Base-by-base conservation (phyloP, 345 rosid species). In the Boechera stricta region DNA sequence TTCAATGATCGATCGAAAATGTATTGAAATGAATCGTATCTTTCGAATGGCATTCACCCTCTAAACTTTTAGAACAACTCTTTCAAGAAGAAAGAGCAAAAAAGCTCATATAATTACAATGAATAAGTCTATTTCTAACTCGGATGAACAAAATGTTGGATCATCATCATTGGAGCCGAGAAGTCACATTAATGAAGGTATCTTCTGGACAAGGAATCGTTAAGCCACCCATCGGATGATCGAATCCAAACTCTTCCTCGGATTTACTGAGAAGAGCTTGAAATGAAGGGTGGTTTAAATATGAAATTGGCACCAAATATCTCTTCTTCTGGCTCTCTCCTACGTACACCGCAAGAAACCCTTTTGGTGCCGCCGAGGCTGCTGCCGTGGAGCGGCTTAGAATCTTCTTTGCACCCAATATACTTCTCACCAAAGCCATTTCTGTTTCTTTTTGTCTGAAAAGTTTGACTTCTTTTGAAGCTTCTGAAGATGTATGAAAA, bases 181-280 rank as follows among this genome's bases (percentile, higher is more conserved):
- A 85, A 28, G 82, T 85, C 36, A 86, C 69, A 29, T 49, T 49
- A 49, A 82, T 6, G 78, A 87, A 90, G 0, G 36, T 73, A 4
- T 88, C 84, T 79, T 82, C 85, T 0, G 75, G 67, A 76, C 91
- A 87, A 1, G 87, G 91, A 35, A 90, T 80, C 9, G 81, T 88
- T 28, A 88, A 63, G 44, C 86, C 88, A 1, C 89, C 90, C 78
- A 70, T 87, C 0, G 86, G 88, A 80, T 86, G 87, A 62, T 85
- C 59, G 2, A 76, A 83, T 0, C 90, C 86, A 13, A 81, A 84
- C 64, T 87, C 90, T 74, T 90, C 89, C 15, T 85, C 96, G 0
- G 85, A 80, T 76, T 72, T 80, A 4, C 72, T 65, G n/a, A 87
- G 81, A 65, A 86, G 63, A 12, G 69, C 85, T 52, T 80, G 90